A percentile compares a stretch with the other conserved stretches of the same genome.
phyloP scores from a whole-genome alignment of 106 monocot species.

The Dendrobium catenatum region DNA sequence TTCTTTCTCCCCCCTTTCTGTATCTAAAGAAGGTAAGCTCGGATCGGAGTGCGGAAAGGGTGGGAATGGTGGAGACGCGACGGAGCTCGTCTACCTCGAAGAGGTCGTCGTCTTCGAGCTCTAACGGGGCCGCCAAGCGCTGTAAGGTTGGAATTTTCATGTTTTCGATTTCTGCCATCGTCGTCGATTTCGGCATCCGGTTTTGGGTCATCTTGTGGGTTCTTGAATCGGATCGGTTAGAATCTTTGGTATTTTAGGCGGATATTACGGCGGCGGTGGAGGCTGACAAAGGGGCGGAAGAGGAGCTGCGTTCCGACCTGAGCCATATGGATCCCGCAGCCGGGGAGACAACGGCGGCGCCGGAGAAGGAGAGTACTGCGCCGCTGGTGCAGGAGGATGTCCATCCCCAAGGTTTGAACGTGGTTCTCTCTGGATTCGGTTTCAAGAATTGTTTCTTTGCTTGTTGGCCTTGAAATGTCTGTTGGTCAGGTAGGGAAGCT shows the following conservation, averaged over 20 bases:
- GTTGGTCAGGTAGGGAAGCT: constrained; percentile 7
- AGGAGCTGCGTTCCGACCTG: not conserved
- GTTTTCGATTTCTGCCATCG: not conserved
- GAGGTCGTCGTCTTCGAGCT: constrained; percentile 12
- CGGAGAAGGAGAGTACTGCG: not conserved
- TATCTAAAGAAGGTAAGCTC: not conserved
- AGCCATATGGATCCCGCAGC: not conserved
- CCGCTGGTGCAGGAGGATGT: not conserved
- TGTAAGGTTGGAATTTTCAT: constrained; percentile 29
- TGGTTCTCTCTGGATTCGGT: not conserved
- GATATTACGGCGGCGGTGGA: constrained; percentile 2
- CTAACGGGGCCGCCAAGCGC: constrained; percentile 24
- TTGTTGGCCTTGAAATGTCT: not conserved
- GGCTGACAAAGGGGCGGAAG: not conserved
- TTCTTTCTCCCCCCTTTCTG: not conserved
- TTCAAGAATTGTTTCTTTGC: not conserved
- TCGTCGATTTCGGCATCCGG: constrained; percentile 7
- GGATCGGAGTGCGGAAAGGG: not conserved
- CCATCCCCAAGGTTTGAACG: constrained; percentile 8
- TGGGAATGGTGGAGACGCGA: constrained; percentile 45
- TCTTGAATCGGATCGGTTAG: constrained; percentile 9
- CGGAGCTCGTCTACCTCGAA: constrained; percentile 37
- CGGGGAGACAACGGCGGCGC: not conserved
- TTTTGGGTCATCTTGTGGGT: constrained; percentile 12
- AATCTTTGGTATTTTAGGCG: constrained; percentile 6